Evolutionary conservation across 805 yeast genomes (phyloP).

Genomic region (Starmera caribaea): DNA sequence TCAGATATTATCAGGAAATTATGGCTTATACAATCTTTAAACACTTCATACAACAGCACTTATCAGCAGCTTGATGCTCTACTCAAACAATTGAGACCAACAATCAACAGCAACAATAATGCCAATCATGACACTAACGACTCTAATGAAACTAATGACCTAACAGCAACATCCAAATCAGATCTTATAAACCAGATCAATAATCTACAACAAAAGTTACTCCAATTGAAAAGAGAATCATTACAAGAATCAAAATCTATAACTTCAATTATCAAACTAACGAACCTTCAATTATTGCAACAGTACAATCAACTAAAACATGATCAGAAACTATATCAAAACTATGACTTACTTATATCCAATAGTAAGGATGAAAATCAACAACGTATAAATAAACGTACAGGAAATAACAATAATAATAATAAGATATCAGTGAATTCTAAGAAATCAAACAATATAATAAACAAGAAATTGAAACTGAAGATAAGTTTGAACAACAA

Average conservation of each 20-base stretch:
- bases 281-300: conserved; percentile 12
- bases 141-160: conserved; percentile 1
- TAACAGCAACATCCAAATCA: no score
- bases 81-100: conserved; percentile 6
- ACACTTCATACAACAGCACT: conserved; percentile 12
- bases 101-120: conserved; percentile 3
- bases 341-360: conserved; percentile 12
- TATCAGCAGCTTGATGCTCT: conserved; percentile 8
- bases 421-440: conserved; percentile 7
- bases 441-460: conserved; percentile 6
- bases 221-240: conserved; percentile 19
- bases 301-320: conserved; percentile 17
- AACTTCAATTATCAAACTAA: conserved; percentile 12
- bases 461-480: conserved; percentile 3
- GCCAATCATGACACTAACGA: conserved; percentile 4
- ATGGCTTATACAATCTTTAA: conserved; percentile 30
- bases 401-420: conserved; percentile 1
- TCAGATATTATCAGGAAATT: conserved; percentile 31
- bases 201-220: conserved; percentile 9
- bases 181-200: background rate
- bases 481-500: conserved; percentile 4
- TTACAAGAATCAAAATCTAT: conserved; percentile 20
- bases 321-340: conserved; percentile 16
- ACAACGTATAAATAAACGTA: conserved; percentile 8
- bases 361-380: conserved; percentile 8